phyloP scores from a whole-genome alignment of 371 early-diverging fungal species.

The Parasitella parasitica region DNA sequence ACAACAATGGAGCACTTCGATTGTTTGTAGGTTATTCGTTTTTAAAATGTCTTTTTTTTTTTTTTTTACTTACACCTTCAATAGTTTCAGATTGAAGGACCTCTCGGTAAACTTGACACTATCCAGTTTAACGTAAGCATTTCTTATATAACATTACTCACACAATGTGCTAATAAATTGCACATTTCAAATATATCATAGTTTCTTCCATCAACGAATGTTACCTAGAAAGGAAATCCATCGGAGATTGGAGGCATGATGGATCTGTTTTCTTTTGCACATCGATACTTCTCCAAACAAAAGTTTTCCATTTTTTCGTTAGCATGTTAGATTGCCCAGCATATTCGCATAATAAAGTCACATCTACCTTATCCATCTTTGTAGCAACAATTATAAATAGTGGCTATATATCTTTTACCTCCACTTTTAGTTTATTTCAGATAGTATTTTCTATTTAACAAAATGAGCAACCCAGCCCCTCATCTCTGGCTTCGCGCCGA shows the following conservation, averaged over 20 bases:
- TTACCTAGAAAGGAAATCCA: slow-evolving; percentile 20
- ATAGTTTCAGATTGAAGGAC: slow-evolving; percentile 30
- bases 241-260: slow-evolving; percentile 20
- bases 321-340: neutral
- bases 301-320: neutral
- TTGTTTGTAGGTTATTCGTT: slow-evolving; percentile 30
- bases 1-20: slow-evolving; percentile 28
- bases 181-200: neutral
- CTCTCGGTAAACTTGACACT: slow-evolving; percentile 3
- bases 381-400: slow-evolving; percentile 10
- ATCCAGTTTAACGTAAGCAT: slow-evolving; percentile 32
- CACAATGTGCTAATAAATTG: neutral
- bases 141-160: neutral
- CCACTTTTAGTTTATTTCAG: neutral
- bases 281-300: neutral
- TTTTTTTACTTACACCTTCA: neutral
- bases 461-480: slow-evolving; percentile 25
- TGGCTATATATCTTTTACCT: neutral
- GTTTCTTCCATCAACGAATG: slow-evolving; percentile 21
- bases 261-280: neutral
- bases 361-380: slow-evolving; percentile 23
- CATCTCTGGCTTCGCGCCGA: slow-evolving; percentile 97
- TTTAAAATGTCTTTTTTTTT: neutral
- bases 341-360: slow-evolving; percentile 13
- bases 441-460: slow-evolving; percentile 15